Evolutionary conservation across 1,139 yeast species (phyloP), one percentile per base, ranked within the genome.

Genomic region (Debaryomycetaceae sp.): DNA sequence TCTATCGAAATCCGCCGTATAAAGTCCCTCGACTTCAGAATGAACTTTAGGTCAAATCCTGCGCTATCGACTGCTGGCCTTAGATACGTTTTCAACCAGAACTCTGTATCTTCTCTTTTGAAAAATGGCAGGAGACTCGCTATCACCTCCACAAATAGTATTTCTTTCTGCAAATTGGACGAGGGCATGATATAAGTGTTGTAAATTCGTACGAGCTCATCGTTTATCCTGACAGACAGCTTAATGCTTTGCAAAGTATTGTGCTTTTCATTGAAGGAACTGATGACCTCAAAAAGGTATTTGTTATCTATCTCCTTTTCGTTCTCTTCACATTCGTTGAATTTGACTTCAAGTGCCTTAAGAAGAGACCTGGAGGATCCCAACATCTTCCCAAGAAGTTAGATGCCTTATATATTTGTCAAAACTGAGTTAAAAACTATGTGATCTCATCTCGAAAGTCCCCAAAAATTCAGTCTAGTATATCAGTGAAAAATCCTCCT

Each of bases 51-150:
- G 48, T 72, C 75, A 45, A 54, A 70, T 2, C 87, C 85, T 0
- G 84, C 84, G 39, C 85, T 79, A 56, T 83, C 84, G 2, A 83
- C 65, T 0, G 87, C 84, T 0, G 83, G 79, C 22, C 66, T 65
- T 7, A 76, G 59, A 52, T 80, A 76, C n/a, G 76, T 68, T 38
- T 66, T 65, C 42, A 80, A 66, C 88, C 89, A 84, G 24, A 69
- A 58, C 35, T 58, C 55, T 8, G 79, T 61, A 39, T 76, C 76
- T 1, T 71, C 68, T 20, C 58, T 55, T 44, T 67, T 67, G 8
- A 75, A 76, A 45, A 58, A 74, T 47, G 55, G 76, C 71, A 46
- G 69, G 48, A 59, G 70, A 53, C 50, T 64, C 45, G 45, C 60
- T 14, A 84, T 65, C 4, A 77, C 63, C 40, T 73, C 73, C 14